A percentile compares a stretch with the other conserved stretches of the same genome.
Conservation (phyloP, 179 eudicot genomes). For the Spinacia oleracea region DNA sequence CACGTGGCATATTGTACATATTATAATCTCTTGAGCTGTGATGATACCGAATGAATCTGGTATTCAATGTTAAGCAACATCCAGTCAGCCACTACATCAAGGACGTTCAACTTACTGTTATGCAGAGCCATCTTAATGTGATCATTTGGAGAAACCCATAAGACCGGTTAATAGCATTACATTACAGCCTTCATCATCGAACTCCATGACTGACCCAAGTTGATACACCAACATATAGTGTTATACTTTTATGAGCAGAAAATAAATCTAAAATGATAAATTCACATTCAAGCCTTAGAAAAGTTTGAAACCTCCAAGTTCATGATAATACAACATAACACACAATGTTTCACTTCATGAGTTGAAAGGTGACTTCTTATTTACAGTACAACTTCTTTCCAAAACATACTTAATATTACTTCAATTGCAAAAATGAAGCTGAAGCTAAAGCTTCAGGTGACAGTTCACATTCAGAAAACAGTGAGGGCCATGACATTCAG, state of each 20-base stretch:
- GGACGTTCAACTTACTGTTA: background rate
- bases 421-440: too few species aligned
- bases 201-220: background rate
- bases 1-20: background rate
- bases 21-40: background rate
- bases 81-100: too few species aligned
- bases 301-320: too few species aligned
- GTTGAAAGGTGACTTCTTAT: background rate
- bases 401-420: too few species aligned
- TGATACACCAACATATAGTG: background rate
- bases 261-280: background rate
- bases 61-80: background rate
- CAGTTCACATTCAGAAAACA: too few species aligned
- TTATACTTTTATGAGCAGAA: background rate
- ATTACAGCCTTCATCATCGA: background rate
- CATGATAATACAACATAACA: too few species aligned
- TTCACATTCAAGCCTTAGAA: background rate
- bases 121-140: background rate
- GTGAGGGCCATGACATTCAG: background rate
- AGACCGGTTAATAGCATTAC: background rate
- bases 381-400: too few species aligned
- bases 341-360: too few species aligned
- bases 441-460: too few species aligned
- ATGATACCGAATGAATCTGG: background rate
- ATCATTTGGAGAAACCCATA: background rate